Conservation (phyloP, 345 rosid genomes). For the Eucalyptus virginea region DNA sequence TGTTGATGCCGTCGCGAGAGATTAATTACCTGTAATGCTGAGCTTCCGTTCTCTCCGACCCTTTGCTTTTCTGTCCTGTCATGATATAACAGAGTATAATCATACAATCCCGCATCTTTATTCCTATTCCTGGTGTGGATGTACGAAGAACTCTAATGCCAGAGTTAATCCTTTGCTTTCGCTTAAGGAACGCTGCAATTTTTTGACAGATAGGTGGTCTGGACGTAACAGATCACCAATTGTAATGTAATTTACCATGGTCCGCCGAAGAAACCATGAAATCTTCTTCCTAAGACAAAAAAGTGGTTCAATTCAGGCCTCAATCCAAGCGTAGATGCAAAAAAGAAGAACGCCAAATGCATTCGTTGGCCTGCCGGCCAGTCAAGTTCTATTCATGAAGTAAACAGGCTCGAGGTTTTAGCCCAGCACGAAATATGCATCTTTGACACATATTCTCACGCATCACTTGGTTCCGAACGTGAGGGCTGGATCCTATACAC, state of each 20-base stretch:
- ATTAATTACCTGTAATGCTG: neutral
- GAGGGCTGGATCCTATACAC: neutral
- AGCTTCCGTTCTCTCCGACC: neutral
- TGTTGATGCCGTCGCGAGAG: neutral
- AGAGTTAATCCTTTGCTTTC: neutral
- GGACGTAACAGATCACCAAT: neutral
- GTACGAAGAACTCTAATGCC: neutral
- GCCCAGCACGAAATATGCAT: neutral
- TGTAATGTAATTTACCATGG: neutral
- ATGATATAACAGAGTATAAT: neutral
- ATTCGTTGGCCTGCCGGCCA: neutral
- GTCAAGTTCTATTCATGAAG: neutral
- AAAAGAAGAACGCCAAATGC: neutral
- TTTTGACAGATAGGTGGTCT: neutral
- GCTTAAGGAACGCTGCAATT: neutral
- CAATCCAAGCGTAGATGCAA: neutral
- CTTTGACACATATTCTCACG: neutral
- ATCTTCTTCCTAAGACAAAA: neutral
- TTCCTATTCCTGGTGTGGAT: neutral
- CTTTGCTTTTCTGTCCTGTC: neutral
- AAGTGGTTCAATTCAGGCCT: neutral
- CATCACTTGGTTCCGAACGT: neutral
- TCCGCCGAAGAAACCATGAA: neutral
- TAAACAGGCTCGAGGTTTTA: neutral
- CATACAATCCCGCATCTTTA: neutral